Percentiles rank a stretch among this genome's conserved stretches.
phyloP scores from a whole-genome alignment of 352 stramenopile species.

The Phytophthora pinifolia region DNA sequence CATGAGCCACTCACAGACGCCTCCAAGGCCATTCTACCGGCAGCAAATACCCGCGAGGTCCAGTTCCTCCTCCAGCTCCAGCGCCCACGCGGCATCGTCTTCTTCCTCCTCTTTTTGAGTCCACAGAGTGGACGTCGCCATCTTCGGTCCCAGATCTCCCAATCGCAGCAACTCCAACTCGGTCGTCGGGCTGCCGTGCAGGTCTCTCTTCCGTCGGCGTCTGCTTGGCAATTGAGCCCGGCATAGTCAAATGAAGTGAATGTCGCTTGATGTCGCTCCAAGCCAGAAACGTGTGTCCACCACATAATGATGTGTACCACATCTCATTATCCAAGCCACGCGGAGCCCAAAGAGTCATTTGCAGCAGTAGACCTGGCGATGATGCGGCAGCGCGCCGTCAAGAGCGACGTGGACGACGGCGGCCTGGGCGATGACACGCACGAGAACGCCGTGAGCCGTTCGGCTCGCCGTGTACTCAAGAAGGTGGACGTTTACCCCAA shows the following conservation, averaged over 20 bases:
- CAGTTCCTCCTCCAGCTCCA: slow-evolving; percentile 75
- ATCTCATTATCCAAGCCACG: slow-evolving; percentile 6
- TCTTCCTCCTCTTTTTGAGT: slow-evolving; percentile 23
- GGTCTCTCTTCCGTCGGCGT: slow-evolving; percentile 14
- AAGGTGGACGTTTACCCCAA: slow-evolving; percentile 94
- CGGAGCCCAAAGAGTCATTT: slow-evolving; percentile 17
- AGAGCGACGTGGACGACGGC: slow-evolving; percentile 64
- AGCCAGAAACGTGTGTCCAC: not conserved
- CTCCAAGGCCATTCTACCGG: not conserved
- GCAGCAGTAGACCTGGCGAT: not conserved
- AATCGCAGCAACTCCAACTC: not conserved
- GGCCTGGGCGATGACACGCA: slow-evolving; percentile 21
- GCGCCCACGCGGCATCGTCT: slow-evolving; percentile 59
- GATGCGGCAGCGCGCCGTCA: slow-evolving; percentile 62
- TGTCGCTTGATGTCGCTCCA: not conserved
- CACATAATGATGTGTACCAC: slow-evolving; percentile 3
- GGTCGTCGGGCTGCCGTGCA: not conserved
- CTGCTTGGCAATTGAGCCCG: slow-evolving; percentile 17
- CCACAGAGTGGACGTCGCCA: not conserved
- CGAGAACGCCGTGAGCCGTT: slow-evolving; percentile 44
- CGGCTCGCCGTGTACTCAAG: slow-evolving; percentile 67
- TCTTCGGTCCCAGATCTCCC: not conserved
- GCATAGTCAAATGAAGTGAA: slow-evolving; percentile 6
- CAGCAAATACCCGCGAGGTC: slow-evolving; percentile 31
- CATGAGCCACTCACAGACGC: not conserved